Evolutionary conservation across 805 yeast species (phyloP), one percentile per base, ranked within the genome.

Genomic region (Metschnikowia picachoensis): DNA sequence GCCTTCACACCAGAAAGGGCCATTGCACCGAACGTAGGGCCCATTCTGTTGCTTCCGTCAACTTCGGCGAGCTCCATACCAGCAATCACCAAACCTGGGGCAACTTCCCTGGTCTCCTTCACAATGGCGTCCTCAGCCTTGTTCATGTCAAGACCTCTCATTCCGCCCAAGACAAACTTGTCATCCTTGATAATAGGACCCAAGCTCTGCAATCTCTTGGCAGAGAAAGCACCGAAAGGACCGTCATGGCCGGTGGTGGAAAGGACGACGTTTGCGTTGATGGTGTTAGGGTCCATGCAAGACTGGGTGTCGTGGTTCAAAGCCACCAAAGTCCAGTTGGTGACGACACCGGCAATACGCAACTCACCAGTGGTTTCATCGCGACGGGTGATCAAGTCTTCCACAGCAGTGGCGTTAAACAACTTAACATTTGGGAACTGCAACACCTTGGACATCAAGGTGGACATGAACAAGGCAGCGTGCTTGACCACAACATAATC

Each of bases 21-120:
- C 91, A 85, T 85, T 39, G 90, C 90, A 49, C 89, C 90, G 56
- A 85, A 85, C 34, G 90, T 84, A 41, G 92, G 91, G 27, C 91
- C 91, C 90, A 85, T 85, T 68, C 92, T 78, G 76, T 83, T 82
- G 55, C 80, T 77, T 25, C 90, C 90, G 58, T 83, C 87, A 44
- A 84, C 78, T 62, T 85, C 90, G 30, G 87, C 82, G 53, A 83
- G 74, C 67, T 85, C 91, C 92, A 85, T 85, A 57, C 92, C 91
- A 11, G 79, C 77, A 41, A 85, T 83, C 49, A 80, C 82, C 49
- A 81, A 71, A 29, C 87, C 87, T 14, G 85, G 84, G 44, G 73
- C 76, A 38, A 81, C 77, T 61, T 81, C 87, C 60, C 84, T 73
- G 35, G 90, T 78, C 46, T 77, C 73, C 66, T 80, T 82, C 48